These are phyloP conservation scores for Hymenoscyphus salicellus DNA, from an alignment of 2,329 filamentous ascomycete species.

Conservation along the genomic window DNA sequence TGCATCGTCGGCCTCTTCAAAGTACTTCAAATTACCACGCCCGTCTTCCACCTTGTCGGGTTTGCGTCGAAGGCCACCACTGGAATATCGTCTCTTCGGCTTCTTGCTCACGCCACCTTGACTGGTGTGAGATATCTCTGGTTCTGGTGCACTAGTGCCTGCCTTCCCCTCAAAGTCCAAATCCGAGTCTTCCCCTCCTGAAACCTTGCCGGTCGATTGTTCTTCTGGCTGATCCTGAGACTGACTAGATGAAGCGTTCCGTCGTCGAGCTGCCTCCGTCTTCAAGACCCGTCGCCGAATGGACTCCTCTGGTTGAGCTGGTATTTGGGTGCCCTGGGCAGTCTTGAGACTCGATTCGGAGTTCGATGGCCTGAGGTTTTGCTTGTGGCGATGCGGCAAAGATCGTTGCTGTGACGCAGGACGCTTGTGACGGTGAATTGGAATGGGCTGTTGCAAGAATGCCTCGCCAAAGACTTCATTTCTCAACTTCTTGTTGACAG, in stretches of 20 bases:
- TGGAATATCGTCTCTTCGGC: slow-evolving; percentile 76
- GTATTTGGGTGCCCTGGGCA: slow-evolving; percentile 21
- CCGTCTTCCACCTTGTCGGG: slow-evolving; percentile 68
- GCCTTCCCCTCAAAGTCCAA: slow-evolving; percentile 42
- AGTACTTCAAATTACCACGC: slow-evolving; percentile 81
- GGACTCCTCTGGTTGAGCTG: slow-evolving; percentile 38
- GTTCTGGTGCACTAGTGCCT: slow-evolving; percentile 63
- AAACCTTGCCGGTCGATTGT: slow-evolving; percentile 12
- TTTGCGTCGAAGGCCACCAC: slow-evolving; percentile 73
- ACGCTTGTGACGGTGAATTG: slow-evolving; percentile 72
- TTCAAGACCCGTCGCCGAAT: slow-evolving; percentile 36
- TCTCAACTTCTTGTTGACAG: slow-evolving; percentile 80
- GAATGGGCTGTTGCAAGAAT: slow-evolving; percentile 79
- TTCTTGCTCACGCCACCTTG: slow-evolving; percentile 24
- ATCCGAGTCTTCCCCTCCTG: slow-evolving; percentile 37
- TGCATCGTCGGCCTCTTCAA: slow-evolving; percentile 82
- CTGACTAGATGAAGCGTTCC: slow-evolving; percentile 9
- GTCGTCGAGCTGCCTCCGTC: slow-evolving; percentile 26
- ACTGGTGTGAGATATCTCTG: slow-evolving; percentile 43
- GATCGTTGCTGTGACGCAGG: slow-evolving; percentile 62
- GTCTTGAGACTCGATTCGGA: slow-evolving; percentile 35
- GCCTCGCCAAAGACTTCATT: slow-evolving; percentile 93
- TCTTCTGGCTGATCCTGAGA: slow-evolving; percentile 15
- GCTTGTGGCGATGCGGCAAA: slow-evolving; percentile 52
- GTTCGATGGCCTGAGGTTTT: slow-evolving; percentile 34